Percentiles rank a stretch among this genome's conserved stretches.
Evolutionary conservation across 495 filamentous ascomycete species (phyloP).

Genomic region (Aspergillus funiculosus): DNA sequence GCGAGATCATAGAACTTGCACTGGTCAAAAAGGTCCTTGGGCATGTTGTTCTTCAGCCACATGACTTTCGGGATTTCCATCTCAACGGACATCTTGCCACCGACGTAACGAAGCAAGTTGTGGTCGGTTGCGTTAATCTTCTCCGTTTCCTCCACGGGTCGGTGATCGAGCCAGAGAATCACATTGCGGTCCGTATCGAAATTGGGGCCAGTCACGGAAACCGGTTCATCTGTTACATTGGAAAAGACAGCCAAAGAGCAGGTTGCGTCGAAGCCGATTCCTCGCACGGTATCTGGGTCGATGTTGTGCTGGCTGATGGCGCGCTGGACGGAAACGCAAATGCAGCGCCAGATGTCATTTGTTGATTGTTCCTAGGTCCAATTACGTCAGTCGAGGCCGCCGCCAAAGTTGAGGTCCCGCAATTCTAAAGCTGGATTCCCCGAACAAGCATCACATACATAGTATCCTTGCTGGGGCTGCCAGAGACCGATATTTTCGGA

Average conservation of each 20-base stretch:
- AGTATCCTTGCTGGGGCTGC: conserved; percentile 87
- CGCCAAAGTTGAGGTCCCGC: too few relatives aligned
- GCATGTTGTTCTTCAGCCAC: conserved; percentile 98
- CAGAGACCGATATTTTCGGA: conserved; percentile 89
- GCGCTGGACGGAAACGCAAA: conserved; percentile 73
- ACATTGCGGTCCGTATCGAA: conserved; percentile 86
- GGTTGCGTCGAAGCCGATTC: conserved; percentile 94
- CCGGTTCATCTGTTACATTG: conserved; percentile 79
- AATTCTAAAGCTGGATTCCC: too few relatives aligned
- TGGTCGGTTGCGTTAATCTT: conserved; percentile 90
- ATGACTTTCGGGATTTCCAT: conserved; percentile 98
- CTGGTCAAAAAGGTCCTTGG: conserved; percentile 76
- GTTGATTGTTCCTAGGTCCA: conserved; percentile 95
- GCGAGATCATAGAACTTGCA: conserved; percentile 96
- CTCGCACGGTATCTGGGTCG: conserved; percentile 63
- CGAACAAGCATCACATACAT: conserved; percentile 51
- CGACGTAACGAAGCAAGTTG: conserved; percentile 90
- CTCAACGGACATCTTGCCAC: conserved; percentile 94
- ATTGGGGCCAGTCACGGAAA: conserved; percentile 80
- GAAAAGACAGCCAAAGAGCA: conserved; percentile 91
- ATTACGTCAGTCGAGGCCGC: conserved; percentile 23
- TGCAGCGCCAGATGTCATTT: conserved; percentile 87
- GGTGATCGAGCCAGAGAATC: conserved; percentile 88
- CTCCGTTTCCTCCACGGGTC: conserved; percentile 80
- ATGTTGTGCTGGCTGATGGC: conserved; percentile 75